Base-by-base conservation (phyloP, 352 stramenopile species). In the Phytophthora multivora region DNA sequence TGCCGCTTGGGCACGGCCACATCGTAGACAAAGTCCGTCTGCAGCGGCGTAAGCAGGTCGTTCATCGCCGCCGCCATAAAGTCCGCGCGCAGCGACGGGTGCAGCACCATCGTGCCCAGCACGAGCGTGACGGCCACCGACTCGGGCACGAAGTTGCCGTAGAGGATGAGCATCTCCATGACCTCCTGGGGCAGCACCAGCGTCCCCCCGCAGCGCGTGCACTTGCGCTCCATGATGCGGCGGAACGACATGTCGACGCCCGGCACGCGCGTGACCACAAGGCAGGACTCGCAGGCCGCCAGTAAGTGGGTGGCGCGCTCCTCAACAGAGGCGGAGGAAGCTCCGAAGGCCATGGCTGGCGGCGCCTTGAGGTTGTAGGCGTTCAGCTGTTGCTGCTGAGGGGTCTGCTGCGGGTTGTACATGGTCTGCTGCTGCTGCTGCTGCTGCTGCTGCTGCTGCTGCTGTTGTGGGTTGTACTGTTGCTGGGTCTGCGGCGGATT, bases 131-230 rank as follows among this genome's bases (percentile, higher is more conserved):
- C 78, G 3, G 74, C 85, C 40, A 88, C 79, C 19, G 69, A 58
- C 64, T 94, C 85, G n/a, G 83, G 56, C 38, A 94, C 81, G 57
- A 90, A 94, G 49, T 89, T 76, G 16, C 85, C 85, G 60, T 91
- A 94, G n/a, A 94, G 75, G 53, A 94, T 91, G 52, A 94, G 71
- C 85, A 94, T 91, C 54, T 94, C 85, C 83, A 94, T 89, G 51
- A 89, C 71, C 54, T 94, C 85, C 59, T 92, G 81, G 11, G 85
- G 83, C 13, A 94, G 63, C 62, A 77, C 77, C 39, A 94, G 59
- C 51, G 71, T 80, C 12, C 73, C 77, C 2, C 54, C 55, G 54
- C 85, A 94, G 46, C 80, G 83, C 26, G 80, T 68, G 57, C 85
- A 94, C 57, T 91, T 92, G 64, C 69, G 75, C 66, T 94, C 85